Evolutionary conservation across 768 basidiomycete genomes (phyloP).

Genomic region (Xerocomellus dryophilus): DNA sequence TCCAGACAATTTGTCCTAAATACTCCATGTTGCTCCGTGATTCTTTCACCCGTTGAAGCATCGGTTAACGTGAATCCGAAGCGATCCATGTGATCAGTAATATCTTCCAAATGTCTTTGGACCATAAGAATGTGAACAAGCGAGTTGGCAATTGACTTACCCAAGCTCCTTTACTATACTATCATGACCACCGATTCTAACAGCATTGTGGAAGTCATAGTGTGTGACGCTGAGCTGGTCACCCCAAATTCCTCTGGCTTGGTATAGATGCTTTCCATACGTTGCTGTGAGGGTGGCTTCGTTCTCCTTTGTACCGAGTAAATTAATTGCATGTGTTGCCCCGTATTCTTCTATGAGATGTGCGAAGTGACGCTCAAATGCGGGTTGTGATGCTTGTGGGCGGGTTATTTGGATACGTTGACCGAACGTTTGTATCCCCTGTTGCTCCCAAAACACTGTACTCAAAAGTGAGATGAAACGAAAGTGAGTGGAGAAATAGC

Average conservation of each 20-base stretch:
- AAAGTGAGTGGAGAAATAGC: slow-evolving; percentile 28
- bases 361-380: slow-evolving; percentile 91
- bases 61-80: slow-evolving; percentile 88
- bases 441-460: slow-evolving; percentile 98
- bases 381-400: slow-evolving; percentile 93
- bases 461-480: slow-evolving; percentile 11
- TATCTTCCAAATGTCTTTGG: slow-evolving; percentile 56
- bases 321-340: slow-evolving; percentile 81
- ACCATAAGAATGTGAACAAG: slow-evolving; percentile 5
- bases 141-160: slow-evolving; percentile 32
- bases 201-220: slow-evolving; percentile 91
- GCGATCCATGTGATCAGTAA: slow-evolving; percentile 64
- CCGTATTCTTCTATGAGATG: slow-evolving; percentile 86
- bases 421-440: slow-evolving; percentile 91
- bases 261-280: slow-evolving; percentile 77
- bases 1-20: slow-evolving; percentile 96
- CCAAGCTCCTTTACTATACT: slow-evolving; percentile 72
- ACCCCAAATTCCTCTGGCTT: slow-evolving; percentile 57
- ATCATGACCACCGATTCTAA: slow-evolving; percentile 82
- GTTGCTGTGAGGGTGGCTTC: slow-evolving; percentile 81
- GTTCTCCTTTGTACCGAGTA: slow-evolving; percentile 89
- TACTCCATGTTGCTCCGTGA: slow-evolving; percentile 88
- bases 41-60: slow-evolving; percentile 56
- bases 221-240: slow-evolving; percentile 77
- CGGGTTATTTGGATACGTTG: slow-evolving; percentile 93